Percentiles rank a stretch among this genome's conserved stretches.
Evolutionary conservation across 2,329 filamentous ascomycete genomes (phyloP).

Genomic region (Phyllosticta capitalensis): DNA sequence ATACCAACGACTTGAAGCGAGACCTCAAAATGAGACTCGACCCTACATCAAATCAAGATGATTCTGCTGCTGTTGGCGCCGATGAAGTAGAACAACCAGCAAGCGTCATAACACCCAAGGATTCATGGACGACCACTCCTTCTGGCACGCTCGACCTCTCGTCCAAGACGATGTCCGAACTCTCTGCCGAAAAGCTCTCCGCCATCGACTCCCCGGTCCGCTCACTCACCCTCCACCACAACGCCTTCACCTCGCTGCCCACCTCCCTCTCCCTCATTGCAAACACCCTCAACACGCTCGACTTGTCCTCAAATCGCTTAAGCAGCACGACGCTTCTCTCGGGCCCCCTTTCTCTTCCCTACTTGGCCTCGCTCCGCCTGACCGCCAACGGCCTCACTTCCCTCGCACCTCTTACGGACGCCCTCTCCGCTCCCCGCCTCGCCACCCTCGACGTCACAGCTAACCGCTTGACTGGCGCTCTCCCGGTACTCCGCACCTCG

Average conservation of each 20-base stretch:
- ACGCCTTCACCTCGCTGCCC: slow-evolving; percentile 63
- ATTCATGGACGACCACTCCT: slow-evolving; percentile 22
- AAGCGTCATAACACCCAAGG: neutral
- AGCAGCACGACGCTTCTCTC: slow-evolving; percentile 35
- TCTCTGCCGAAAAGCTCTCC: slow-evolving; percentile 29
- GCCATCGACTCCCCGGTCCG: slow-evolving; percentile 38
- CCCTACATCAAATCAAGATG: slow-evolving; percentile 28
- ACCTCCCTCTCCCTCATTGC: slow-evolving; percentile 55
- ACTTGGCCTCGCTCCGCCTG: slow-evolving; percentile 68
- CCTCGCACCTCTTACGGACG: slow-evolving; percentile 53
- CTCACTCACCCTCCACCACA: slow-evolving; percentile 64
- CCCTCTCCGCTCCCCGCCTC: slow-evolving; percentile 64
- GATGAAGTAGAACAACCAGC: neutral
- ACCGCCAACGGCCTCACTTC: slow-evolving; percentile 63
- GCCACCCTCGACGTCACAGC: slow-evolving; percentile 71
- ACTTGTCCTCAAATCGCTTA: slow-evolving; percentile 70
- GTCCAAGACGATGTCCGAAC: slow-evolving; percentile 28
- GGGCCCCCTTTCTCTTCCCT: slow-evolving; percentile 55
- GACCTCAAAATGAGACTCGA: slow-evolving; percentile 58
- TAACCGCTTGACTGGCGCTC: slow-evolving; percentile 61
- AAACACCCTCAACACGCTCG: slow-evolving; percentile 59
- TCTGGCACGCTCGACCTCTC: slow-evolving; percentile 35
- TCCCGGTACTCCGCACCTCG: slow-evolving; percentile 55
- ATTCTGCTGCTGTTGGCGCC: slow-evolving; percentile 4
- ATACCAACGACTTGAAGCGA: slow-evolving; percentile 71